A percentile compares a stretch with the other conserved stretches of the same genome.
Evolutionary conservation across 768 basidiomycete genomes (phyloP).

Genomic region (Strobilomyces echinocephalus): DNA sequence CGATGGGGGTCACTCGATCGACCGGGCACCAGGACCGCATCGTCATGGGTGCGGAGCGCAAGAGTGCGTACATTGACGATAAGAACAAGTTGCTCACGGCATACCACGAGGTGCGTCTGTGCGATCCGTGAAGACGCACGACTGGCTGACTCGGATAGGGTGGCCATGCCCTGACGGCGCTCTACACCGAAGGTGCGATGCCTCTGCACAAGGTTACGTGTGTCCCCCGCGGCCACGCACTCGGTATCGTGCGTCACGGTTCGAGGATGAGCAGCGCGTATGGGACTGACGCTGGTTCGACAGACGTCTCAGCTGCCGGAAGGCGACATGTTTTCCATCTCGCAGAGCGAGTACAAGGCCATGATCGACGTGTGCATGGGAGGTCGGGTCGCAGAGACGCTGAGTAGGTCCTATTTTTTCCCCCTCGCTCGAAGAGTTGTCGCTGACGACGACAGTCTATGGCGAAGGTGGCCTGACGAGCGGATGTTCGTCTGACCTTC

Average conservation of each 20-base stretch:
- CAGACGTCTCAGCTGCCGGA: slow-evolving; percentile 78
- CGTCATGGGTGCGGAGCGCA: slow-evolving; percentile 93
- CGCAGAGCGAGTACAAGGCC: slow-evolving; percentile 69
- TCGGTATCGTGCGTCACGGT: slow-evolving; percentile 65
- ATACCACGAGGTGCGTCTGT: slow-evolving; percentile 77
- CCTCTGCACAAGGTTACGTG: slow-evolving; percentile 98
- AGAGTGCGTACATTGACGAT: slow-evolving; percentile 82
- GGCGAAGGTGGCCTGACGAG: slow-evolving; percentile 85
- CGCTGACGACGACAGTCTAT: slow-evolving; percentile 53
- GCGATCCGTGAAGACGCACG: not conserved
- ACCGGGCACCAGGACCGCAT: slow-evolving; percentile 69
- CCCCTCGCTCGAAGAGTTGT: not conserved
- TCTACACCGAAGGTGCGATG: slow-evolving; percentile 94
- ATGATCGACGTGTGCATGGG: slow-evolving; percentile 91
- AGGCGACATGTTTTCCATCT: slow-evolving; percentile 69
- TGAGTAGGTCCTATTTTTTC: slow-evolving; percentile 47
- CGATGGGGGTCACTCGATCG: not conserved
- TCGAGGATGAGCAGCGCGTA: not conserved
- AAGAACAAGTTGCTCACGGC: slow-evolving; percentile 87
- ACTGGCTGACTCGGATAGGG: slow-evolving; percentile 43
- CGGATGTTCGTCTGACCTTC: slow-evolving; percentile 87
- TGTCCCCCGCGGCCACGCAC: slow-evolving; percentile 90
- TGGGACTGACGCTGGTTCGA: slow-evolving; percentile 12
- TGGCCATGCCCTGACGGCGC: slow-evolving; percentile 89
- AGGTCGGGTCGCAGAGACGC: slow-evolving; percentile 91